Evolutionary conservation across 2,329 filamentous ascomycete species (phyloP), one percentile per base, ranked within the genome.

Genomic region (Aspergillus eucalypticola): DNA sequence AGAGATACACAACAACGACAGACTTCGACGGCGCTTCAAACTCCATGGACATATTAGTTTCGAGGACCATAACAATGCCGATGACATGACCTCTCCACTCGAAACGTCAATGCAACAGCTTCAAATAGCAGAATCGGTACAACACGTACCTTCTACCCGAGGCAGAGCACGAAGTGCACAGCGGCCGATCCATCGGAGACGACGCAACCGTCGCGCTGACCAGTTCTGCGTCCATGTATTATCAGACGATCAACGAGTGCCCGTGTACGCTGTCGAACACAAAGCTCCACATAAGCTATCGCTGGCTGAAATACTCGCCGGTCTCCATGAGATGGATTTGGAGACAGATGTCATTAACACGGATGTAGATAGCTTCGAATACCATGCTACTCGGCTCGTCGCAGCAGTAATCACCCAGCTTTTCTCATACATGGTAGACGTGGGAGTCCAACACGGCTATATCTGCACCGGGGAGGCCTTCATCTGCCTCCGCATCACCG

Each of bases 391-490:
- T 19, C 19, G 58, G 32, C 66, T 73, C 10, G 64, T 71, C 5
- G 54, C 69, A n/a, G 67, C 66, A 23, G 66, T 69, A 4, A 60
- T 68, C 49, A 71, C 67, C 54, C 63, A 73, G 39, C 61, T 73
- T 41, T 75, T 72, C 57, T 71, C 64, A 29, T 71, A 73, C 42
- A 75, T 74, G 69, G 49, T 67, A 8, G 57, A 60, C 49, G 59
- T 50, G 32, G 66, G 70, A 44, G 42, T 70, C 35, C 66, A 46
- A 55, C 58, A 70, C 54, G 69, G 71, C 5, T 74, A 68, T 51
- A 66, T 75, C 32, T 66, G 64, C 39, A 74, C 67, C 15, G 71
- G 69, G 38, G 69, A 73, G 63, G 68, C 68, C 15, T 71, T 70
- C 63, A 64, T 74, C 38, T 75, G 73, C 50, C 65, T 74, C 5